phyloP scores from a whole-genome alignment of 2,329 filamentous ascomycete species.

The Spiromastix sp. region DNA sequence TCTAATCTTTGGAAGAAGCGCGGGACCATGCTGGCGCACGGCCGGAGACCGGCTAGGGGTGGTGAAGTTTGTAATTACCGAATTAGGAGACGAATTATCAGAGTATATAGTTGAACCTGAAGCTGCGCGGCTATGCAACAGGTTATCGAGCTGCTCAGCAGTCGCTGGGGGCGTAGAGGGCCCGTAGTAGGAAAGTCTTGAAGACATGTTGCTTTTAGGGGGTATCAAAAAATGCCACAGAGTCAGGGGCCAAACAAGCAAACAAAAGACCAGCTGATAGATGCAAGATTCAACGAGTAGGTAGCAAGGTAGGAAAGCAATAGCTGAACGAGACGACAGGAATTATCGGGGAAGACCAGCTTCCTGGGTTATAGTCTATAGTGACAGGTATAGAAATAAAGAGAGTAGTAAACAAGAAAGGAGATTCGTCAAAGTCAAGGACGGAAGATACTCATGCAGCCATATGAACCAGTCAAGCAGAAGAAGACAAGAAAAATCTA shows the following conservation, averaged over 20 bases:
- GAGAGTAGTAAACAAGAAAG: constrained; percentile 6
- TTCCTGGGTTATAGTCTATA: constrained; percentile 1
- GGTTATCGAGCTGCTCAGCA: constrained; percentile 23
- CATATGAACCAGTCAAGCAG: constrained; percentile 3
- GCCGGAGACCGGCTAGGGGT: constrained; percentile 64
- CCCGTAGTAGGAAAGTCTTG: constrained; percentile 32
- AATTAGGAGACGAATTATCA: constrained; percentile 58
- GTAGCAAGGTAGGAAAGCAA: constrained; percentile 1
- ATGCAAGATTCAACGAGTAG: too few relatives aligned
- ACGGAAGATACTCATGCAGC: constrained; percentile 1
- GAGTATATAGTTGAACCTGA: constrained; percentile 59
- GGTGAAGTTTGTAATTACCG: constrained; percentile 55
- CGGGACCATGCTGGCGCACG: constrained; percentile 62
- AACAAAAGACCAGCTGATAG: too few relatives aligned
- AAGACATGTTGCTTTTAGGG: constrained; percentile 26
- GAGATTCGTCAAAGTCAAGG: constrained; percentile 9
- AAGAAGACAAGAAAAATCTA: constrained; percentile 11
- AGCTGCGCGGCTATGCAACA: constrained; percentile 48
- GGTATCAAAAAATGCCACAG: neutral
- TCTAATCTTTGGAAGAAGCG: constrained; percentile 76
- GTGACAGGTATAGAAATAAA: neutral
- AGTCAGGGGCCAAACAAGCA: too few relatives aligned
- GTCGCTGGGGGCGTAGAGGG: constrained; percentile 35
- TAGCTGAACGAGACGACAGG: neutral
- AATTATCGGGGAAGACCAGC: constrained; percentile 1